These are phyloP conservation scores for Nothophoma quercina DNA, from an alignment of 2,329 filamentous ascomycete species.

Conservation along the genomic window DNA sequence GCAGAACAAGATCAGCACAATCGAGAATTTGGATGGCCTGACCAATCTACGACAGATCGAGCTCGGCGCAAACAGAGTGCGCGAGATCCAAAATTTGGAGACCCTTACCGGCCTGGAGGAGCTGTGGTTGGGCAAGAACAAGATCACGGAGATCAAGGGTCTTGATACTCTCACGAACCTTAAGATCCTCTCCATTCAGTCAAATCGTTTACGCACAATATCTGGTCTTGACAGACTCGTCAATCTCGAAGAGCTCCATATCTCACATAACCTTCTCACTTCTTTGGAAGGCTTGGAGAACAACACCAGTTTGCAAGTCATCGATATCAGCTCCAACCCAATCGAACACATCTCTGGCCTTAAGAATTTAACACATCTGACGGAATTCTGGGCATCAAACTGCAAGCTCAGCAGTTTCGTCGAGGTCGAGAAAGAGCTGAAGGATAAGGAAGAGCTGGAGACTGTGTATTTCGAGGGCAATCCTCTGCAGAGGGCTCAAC, in stretches of 20 bases:
- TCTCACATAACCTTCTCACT: constrained; percentile 91
- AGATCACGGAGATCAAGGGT: constrained; percentile 83
- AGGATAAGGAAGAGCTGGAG: constrained; percentile 78
- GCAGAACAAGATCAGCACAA: constrained; percentile 89
- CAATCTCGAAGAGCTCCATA: constrained; percentile 89
- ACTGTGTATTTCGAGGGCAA: constrained; percentile 98
- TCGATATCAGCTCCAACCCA: constrained; percentile 91
- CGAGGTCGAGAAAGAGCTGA: constrained; percentile 80
- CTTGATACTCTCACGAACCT: constrained; percentile 79
- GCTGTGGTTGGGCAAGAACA: constrained; percentile 96
- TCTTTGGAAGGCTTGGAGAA: constrained; percentile 72
- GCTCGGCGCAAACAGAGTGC: constrained; percentile 89
- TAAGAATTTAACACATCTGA: constrained; percentile 71
- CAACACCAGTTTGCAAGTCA: constrained; percentile 66
- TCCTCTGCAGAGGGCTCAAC: constrained; percentile 78
- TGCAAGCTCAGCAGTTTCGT: constrained; percentile 81
- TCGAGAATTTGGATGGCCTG: constrained; percentile 82
- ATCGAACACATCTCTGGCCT: constrained; percentile 78
- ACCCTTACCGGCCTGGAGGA: constrained; percentile 80
- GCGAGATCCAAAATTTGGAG: constrained; percentile 86
- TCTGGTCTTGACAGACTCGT: constrained; percentile 76
- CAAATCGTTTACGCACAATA: constrained; percentile 85
- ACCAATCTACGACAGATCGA: constrained; percentile 82
- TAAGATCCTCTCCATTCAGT: constrained; percentile 90
- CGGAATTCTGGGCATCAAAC: constrained; percentile 95